Evolutionary conservation across 2,329 filamentous ascomycete genomes (phyloP), one percentile per base, ranked within the genome.

Genomic region (Chrysoporthe cubensis): DNA sequence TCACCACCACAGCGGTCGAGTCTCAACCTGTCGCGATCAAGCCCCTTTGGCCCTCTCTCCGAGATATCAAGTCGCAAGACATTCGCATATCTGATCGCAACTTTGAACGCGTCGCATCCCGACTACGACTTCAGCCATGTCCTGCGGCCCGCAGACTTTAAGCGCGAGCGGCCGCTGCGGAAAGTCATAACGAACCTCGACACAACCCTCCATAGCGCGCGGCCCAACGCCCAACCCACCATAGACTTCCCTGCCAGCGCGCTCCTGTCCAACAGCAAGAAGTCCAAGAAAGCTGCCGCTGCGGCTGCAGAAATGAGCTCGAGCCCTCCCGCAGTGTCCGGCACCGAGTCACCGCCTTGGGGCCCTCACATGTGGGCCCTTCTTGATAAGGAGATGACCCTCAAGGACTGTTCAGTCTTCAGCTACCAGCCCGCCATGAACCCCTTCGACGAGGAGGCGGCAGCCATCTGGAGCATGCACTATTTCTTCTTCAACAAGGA

Each of bases 401-500:
- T 98, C 56, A 90, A 92, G 72, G 91, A 96, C 73, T 99, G 96
- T 80, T 91, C 90, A 66, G 89, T 95, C 70, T 98, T 97, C 78
- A 91, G 91, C 66, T 99, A 97, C 80, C 88, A 91, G 63, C 96
- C 96, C 0, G 90, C 93, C 52, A 92, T 94, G 70, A 94, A 97
- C 75, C 93, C 94, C 0, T 97, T 96, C 74, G 91, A 94, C 73
- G 94, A 94, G 71, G 94, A 97, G 70, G 94, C 97, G 75, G 92
- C 93, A 70, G 91, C 94, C 11, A 94, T 99, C 71, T 99, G 95
- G 95, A 94, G 92, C 62, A 85, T 94, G 71, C 94, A 98, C 78
- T 97, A 97, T 80, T 97, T 99, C 83, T 97, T 98, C 79, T 98
- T 97, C 86, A 97, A 97, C 83, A 95, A 95, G 75, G 84, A 90